Evolutionary conservation across 306 rosid species (phyloP).

Genomic region (Acacia crassicarpa): DNA sequence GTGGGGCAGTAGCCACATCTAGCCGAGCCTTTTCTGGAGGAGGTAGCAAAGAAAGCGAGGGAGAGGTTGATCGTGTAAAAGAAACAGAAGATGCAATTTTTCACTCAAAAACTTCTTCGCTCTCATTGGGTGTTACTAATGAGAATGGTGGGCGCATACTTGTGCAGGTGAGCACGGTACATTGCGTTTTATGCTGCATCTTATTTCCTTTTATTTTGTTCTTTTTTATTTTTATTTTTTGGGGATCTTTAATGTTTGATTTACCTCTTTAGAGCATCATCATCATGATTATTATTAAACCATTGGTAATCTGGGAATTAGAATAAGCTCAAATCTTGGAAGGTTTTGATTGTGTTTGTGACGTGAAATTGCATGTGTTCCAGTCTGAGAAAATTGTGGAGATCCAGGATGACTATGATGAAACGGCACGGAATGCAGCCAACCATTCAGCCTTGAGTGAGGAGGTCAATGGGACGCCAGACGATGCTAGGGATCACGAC

Average conservation of each 20-base stretch:
- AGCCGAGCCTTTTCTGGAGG: conserved; percentile 42
- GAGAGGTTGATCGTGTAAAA: conserved; percentile 48
- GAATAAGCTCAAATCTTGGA: not conserved
- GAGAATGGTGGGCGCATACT: conserved; percentile 67
- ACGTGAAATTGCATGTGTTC: conserved; percentile 21
- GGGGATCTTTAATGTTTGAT: not conserved
- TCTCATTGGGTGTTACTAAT: conserved; percentile 60
- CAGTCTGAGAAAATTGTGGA: conserved; percentile 57
- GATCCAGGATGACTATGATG: conserved; percentile 44
- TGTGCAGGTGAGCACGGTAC: conserved; percentile 54
- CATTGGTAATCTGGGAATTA: not conserved
- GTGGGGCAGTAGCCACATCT: conserved; percentile 57
- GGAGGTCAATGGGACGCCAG: conserved; percentile 83
- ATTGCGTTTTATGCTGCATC: conserved; percentile 10
- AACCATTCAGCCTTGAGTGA: conserved; percentile 60
- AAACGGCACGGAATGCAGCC: conserved; percentile 30
- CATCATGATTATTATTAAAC: not conserved
- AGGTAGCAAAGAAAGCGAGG: conserved; percentile 51
- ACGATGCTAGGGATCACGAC: conserved; percentile 40
- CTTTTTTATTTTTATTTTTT: not conserved
- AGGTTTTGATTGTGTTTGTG: not conserved
- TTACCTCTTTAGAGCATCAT: not conserved
- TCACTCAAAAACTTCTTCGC: conserved; percentile 55
- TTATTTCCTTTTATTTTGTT: not conserved
- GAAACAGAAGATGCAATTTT: conserved; percentile 35